Evolutionary conservation across 768 basidiomycete species (phyloP), one percentile per base, ranked within the genome.

Genomic region (Rhizopogon vesiculosus): DNA sequence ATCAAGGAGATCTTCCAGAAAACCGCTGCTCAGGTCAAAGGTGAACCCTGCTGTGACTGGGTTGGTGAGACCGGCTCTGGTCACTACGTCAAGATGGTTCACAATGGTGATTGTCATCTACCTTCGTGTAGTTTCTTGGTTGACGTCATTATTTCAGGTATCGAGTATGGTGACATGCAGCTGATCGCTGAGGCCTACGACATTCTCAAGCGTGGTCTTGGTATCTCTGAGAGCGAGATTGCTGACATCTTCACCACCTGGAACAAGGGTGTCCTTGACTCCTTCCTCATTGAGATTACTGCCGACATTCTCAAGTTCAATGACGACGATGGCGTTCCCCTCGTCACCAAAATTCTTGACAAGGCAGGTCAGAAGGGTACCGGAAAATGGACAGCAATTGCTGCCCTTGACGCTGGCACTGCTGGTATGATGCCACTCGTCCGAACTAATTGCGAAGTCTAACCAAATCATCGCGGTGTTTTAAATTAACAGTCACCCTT

Each of bases 81-180:
- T 31, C 96, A 98, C 80, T 99, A 98, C 74, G 96, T 99, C 74
- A 99, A 99, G 81, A 98, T 99, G 96, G 96, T 99, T 59, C 96
- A 99, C 79, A 93, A 93, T 56, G 92, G 92, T 87, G 71, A 66
- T 69, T 69, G 52, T 62, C 53, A 56, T 40, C 33, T 25, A 16
- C 15, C 44, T 22, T 3, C 31, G 40, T 54, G 7, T 41, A 42
- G 43, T 55, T 19, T 31, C 53, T 46, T 55, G n/a, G 56, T 54
- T 57, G 45, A 59, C 31, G 10, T 22, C 39, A 55, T 50, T 35
- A 42, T 35, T 16, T 13, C 61, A 95, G 96, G 96, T 78, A 99
- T 99, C 73, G 97, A 99, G 74, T 98, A 98, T 69, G 95, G 92
- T 66, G 97, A 99, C 76, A 99, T 99, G 97, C 96, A 98, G 73